Base-by-base conservation (phyloP, 2,329 filamentous ascomycete genomes). In the Westerdykella sp. region DNA sequence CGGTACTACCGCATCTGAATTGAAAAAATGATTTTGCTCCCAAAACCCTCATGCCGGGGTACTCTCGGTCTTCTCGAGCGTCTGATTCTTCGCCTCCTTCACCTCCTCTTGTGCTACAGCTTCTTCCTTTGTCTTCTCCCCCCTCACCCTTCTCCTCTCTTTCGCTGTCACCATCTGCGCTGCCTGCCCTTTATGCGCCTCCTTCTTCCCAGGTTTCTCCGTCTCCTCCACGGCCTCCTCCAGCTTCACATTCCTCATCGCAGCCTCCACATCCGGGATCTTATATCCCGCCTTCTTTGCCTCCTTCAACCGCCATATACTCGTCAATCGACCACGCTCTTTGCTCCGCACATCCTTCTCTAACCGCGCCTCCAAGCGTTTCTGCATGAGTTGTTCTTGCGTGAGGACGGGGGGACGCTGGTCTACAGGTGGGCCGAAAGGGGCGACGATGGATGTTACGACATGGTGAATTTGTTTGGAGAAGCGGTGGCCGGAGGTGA, bases 381-480 rank as follows among this genome's bases (percentile, higher is more conserved):
- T 69, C 40, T 63, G 73, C 54, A 80, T 72, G 35, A 79, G 71
- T 65, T 89, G 79, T 40, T 81, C 79, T 37, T 79, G 64, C 0
- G 75, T 80, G 21, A 83, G 83, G 10, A 93, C 73, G 0, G 79
- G 74, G 5, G 84, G 81, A 6, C 87, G 74, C 43, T 78, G 73
- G 22, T 80, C 73, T 41, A 86, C 78, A 2, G 81, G 75, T 1
- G 72, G 70, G 14, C 84, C 84, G 46, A 78, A 80, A 2, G 84
- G 86, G 3, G 85, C 82, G 48, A 91, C 77, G 54, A 93, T 89
- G 48, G 77, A 73, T 51, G 83, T 81, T 22, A 93, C 81, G 30
- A 90, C 81, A 57, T 91, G 85, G 21, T 80, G 78, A 55, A 90
- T 87, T 49, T 74, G 70, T 49, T 80, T 80, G 34, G 79, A 81